phyloP scores from a whole-genome alignment of 805 yeast genomes.

The Wickerhamomyces silvicola region DNA sequence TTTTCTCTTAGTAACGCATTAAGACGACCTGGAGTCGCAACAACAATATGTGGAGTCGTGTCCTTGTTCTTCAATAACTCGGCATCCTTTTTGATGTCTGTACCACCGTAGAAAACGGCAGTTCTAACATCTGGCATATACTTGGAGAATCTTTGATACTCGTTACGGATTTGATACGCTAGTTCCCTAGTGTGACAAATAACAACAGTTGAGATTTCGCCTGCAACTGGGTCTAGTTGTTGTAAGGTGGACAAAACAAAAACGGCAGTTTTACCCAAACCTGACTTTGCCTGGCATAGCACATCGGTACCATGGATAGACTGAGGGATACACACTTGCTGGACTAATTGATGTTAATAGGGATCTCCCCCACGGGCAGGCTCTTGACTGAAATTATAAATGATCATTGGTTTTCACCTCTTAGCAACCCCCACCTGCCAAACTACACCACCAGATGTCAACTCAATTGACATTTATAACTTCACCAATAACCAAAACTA shows the following conservation, averaged over 20 bases:
- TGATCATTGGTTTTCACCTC: no score
- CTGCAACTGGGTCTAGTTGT: conserved; percentile 95
- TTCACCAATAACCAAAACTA: conserved; percentile 8
- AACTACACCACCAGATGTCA: no score
- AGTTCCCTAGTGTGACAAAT: conserved; percentile 98
- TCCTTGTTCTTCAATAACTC: conserved; percentile 88
- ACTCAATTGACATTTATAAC: no score
- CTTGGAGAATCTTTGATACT: conserved; percentile 94
- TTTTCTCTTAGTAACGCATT: conserved; percentile 91
- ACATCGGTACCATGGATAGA: conserved; percentile 97
- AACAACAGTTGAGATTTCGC: conserved; percentile 91
- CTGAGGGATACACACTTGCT: conserved; percentile 97
- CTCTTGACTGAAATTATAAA: no score
- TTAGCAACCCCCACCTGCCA: no score
- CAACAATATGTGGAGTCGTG: conserved; percentile 92
- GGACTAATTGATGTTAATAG: conserved; percentile 46
- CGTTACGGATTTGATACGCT: conserved; percentile 97
- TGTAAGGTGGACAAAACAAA: conserved; percentile 93
- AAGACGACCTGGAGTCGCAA: conserved; percentile 97
- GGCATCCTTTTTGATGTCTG: conserved; percentile 75
- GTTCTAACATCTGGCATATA: conserved; percentile 97
- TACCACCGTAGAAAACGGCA: conserved; percentile 96
- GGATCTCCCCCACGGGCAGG: no score
- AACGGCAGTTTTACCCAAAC: conserved; percentile 98
- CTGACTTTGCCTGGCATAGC: conserved; percentile 98